Evolutionary conservation across 2,329 filamentous ascomycete genomes (phyloP).

Genomic region (Phaeophleospora eucalypticola): DNA sequence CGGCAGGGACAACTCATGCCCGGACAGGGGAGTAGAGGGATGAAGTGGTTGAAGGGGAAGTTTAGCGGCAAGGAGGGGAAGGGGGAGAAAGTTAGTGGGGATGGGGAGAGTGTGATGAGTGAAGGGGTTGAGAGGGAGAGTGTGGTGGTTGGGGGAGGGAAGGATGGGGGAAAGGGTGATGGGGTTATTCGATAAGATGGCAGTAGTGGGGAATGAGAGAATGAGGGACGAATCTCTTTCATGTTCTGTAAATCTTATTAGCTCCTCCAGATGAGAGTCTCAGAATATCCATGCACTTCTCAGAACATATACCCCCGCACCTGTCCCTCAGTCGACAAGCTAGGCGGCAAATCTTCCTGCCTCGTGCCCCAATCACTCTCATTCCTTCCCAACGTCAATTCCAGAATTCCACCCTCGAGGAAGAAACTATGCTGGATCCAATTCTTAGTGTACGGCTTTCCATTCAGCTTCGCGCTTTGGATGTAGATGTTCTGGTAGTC

Average conservation of each 20-base stretch:
- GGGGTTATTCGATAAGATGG: neutral
- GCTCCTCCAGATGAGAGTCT: neutral
- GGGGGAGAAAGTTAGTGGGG: neutral
- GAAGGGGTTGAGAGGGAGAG: constrained; percentile 2
- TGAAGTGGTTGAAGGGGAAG: constrained; percentile 11
- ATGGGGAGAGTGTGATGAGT: constrained; percentile 10
- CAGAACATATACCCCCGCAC: constrained; percentile 8
- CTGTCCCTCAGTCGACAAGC: constrained; percentile 25
- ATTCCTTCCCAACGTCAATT: constrained; percentile 38
- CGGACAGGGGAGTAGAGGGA: neutral
- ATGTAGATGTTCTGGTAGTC: constrained; percentile 42
- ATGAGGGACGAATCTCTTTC: neutral
- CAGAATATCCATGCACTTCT: too few species aligned
- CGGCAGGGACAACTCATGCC: constrained; percentile 2
- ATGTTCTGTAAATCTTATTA: neutral
- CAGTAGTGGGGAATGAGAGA: neutral
- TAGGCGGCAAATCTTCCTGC: constrained; percentile 41
- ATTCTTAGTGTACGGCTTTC: constrained; percentile 40
- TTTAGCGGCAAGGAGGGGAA: constrained; percentile 6
- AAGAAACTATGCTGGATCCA: constrained; percentile 47
- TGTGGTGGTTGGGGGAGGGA: constrained; percentile 1
- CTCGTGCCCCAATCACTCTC: constrained; percentile 45
- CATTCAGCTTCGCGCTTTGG: constrained; percentile 42
- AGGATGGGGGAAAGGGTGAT: neutral
- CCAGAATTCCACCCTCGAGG: constrained; percentile 40